Base-by-base conservation (phyloP, 257 asterid genomes). In the Coffea eugenioides region DNA sequence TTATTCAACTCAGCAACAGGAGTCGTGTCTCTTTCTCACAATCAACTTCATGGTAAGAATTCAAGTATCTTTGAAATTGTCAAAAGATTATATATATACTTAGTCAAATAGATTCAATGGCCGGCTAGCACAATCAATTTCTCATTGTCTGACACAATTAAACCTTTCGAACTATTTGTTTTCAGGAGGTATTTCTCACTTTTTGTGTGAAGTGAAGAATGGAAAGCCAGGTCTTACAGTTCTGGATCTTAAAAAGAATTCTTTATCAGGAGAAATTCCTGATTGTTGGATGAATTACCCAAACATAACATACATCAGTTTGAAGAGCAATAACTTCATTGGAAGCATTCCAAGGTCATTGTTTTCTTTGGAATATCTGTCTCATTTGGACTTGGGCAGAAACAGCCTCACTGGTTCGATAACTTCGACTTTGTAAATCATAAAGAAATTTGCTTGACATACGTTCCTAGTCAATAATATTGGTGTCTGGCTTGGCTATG, bases 331-430 rank as follows among this genome's bases (percentile, higher is more conserved):
- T 72, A 80, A 67, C 31, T 6, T 88, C 7, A 61, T 57, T 11
- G 89, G 89, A 56, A 75, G 65, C 11, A 83, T 83, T 13, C 86
- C 89, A 20, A 69, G 67, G 52, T 83, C 91, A 13, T 48, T 84
- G 61, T 5, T 54, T 9, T 46, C 11, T 46, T 46, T 46, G 51
- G 51, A 46, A 39, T 39, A 39, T 39, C 43, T 39, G 43, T 39
- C 43, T 39, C 43, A 39, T 39, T 39, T 39, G 43, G 43, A 39
- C 43, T 39, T 39, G 43, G 43, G 43, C 5, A 39, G 5, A 39
- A 39, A 3, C 43, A 39, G 5, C 5, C 43, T 39, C 5, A 39
- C 43, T 39, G 43, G 43, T 39, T 39, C 43, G 5, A 39, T 39
- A 0, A 1, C 43, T 39, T 39, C 43, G 43, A 39, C 43, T 39